Evolutionary conservation across 2,329 filamentous ascomycete species (phyloP).

Genomic region (Aspergillus melleus): DNA sequence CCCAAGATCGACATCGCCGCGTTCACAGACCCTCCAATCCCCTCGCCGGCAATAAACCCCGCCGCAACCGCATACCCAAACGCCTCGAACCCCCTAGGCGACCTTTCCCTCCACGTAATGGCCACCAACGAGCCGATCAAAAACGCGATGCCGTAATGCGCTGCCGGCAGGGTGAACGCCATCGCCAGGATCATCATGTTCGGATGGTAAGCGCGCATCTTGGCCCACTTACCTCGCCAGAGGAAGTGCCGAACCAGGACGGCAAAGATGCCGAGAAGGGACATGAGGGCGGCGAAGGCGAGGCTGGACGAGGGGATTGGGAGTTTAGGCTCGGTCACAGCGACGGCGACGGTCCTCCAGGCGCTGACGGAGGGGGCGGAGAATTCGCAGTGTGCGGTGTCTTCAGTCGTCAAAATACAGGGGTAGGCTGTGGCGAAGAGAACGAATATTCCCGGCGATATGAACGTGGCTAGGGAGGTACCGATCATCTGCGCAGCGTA

Average conservation of each 20-base stretch:
- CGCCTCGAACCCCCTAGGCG: background rate
- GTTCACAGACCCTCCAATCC: conserved; percentile 2
- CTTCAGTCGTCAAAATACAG: conserved; percentile 1
- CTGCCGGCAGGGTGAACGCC: conserved; percentile 4
- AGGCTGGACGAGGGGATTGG: conserved; percentile 2
- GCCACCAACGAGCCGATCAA: background rate
- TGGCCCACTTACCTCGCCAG: background rate
- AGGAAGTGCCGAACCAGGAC: background rate
- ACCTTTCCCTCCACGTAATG: background rate
- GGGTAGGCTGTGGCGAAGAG: conserved; percentile 7
- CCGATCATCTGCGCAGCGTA: conserved; percentile 6
- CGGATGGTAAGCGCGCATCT: background rate
- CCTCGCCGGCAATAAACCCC: conserved; percentile 6
- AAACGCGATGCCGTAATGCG: conserved; percentile 5
- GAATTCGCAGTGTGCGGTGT: background rate
- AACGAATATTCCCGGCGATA: conserved; percentile 5
- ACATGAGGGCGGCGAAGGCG: background rate
- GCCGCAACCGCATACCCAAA: conserved; percentile 5
- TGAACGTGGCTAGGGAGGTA: conserved; percentile 1
- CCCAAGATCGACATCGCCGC: background rate
- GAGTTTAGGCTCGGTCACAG: background rate
- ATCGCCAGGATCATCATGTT: conserved; percentile 9
- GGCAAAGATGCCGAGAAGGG: background rate
- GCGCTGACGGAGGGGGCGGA: background rate
- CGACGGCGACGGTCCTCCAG: conserved; percentile 6